Conservation (phyloP, 306 rosid species). For the Hippophae tibetana region DNA sequence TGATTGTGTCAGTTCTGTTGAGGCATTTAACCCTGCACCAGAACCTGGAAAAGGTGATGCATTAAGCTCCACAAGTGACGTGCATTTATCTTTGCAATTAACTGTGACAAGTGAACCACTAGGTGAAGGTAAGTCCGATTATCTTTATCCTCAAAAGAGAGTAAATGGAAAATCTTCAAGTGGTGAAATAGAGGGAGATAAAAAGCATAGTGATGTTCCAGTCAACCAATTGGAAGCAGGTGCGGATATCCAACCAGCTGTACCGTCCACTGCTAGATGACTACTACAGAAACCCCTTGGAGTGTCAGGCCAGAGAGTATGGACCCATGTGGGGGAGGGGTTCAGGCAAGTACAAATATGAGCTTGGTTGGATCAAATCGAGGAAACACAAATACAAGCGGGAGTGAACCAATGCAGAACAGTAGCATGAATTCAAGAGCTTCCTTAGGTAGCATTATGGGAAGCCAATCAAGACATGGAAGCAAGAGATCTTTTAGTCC, state of each 20-base stretch:
- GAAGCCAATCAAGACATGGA: conserved; percentile 48
- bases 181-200: conserved; percentile 37
- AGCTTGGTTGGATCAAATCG: conserved; percentile 32
- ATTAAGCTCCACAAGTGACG: conserved; percentile 63
- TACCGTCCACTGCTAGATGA: conserved; percentile 33
- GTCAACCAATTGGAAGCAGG: conserved; percentile 34
- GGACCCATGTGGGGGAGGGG: conserved; percentile 38
- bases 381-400: conserved; percentile 28
- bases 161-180: conserved; percentile 34
- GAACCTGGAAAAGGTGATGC: conserved; percentile 78
- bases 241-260: conserved; percentile 18
- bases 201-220: conserved; percentile 41
- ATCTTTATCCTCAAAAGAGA: conserved; percentile 41
- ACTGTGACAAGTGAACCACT: conserved; percentile 39
- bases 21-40: conserved; percentile 54
- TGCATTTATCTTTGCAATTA: conserved; percentile 41
- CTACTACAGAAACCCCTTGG: conserved; percentile 44
- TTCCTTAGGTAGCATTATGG: conserved; percentile 22
- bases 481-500: conserved; percentile 41
- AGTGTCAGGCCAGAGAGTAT: conserved; percentile 46
- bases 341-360: conserved; percentile 33
- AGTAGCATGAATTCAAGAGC: conserved; percentile 28
- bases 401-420: conserved; percentile 40
- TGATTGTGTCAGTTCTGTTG: conserved; percentile 54
- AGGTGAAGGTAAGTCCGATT: conserved; percentile 22